Evolutionary conservation across 1,284 basidiomycete species (phyloP), one percentile per base, ranked within the genome.

Genomic region (Phenoliferia sp.): DNA sequence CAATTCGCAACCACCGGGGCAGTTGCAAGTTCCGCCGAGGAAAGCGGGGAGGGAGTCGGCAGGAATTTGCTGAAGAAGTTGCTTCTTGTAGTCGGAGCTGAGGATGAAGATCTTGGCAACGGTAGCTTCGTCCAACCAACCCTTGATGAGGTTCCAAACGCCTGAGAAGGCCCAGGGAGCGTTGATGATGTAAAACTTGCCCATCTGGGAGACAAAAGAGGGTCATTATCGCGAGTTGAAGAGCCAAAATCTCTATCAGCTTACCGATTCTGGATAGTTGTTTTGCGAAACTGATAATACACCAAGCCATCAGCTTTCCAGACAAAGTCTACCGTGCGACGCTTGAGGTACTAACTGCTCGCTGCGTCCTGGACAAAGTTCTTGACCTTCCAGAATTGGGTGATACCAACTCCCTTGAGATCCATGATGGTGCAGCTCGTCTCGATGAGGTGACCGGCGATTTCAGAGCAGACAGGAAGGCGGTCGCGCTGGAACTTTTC

Each of bases 351-450:
- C 69, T 92, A 91, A 79, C 98, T 90, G 56, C 82, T 80, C 3
- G 89, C 84, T 0, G 94, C 91, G 48, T 87, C 81, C 72, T 84
- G 85, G 57, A 99, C 89, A 82, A 95, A 97, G 81, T 90, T 88
- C 81, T 93, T 94, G 80, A 96, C 94, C 78, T 86, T 87, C 82
- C 89, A 94, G 80, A 97, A 99, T 77, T 87, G 88, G 69, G 85
- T 82, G 73, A 98, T 79, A 33, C 89, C 87, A 64, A 96, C 93
- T 77, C 86, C 86, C 68, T 88, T 80, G 69, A 99, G 86, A 80
- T 99, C 95, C 81, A 99, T 86, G 83, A 99, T 95, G 67, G 95
- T 98, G 86, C 94, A 98, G 66, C 88, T 92, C n/a, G 94, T 98
- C 82, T 98, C 94, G 79, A 99, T 88, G 66, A 92, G 88, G 79